Base-by-base conservation (phyloP, 345 rosid species). In the Rhodamnia rubescens region DNA sequence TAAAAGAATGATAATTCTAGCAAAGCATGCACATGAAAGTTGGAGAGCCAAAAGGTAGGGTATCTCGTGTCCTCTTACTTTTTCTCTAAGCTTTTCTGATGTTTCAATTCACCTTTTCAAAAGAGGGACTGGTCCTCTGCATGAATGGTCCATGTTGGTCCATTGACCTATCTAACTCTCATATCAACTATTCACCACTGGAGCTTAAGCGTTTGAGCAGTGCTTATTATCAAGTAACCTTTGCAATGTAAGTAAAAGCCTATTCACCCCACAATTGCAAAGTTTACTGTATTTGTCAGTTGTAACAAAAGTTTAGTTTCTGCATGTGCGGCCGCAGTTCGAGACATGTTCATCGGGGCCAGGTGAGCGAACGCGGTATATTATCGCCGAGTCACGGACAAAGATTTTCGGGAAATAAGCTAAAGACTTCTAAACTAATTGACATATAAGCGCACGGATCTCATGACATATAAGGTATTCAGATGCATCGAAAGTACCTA, bases 401-500 rank as follows among this genome's bases (percentile, higher is more conserved):
- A 56, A 22, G 26, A 69, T 36, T 36, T 36, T 36, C 0, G 26
- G 47, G 26, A 36, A 36, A 18, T 36, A 36, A 69, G 1, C 7
- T 69, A 21, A 53, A 16, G 55, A 16, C 55, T 53, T 16, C 6
- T 53, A 53, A 53, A 53, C 55, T 16, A 53, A 53, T 5, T 16
- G 55, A 53, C 55, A 53, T 53, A 53, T 53, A 53, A 53, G 55
- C 47, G 18, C 1, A 36, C 1, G 0, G 7, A 69, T 18, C 47
- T 18, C 80, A 36, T 69, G 26, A 69, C 26, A 36, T 36, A 5
- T 0, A 36, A 36, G 80, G 10, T 18, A 69, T 69, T 69, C 47
- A 4, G 18, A 18, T 0, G 4, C 21, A 36, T 69, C 0, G 0
- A 20, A 36, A 69, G 26, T 36, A 1, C 13, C 47, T 36, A 36